A percentile compares a stretch with the other conserved stretches of the same genome.
Conservation (phyloP, 805 yeast species). For the Teunomyces stri region DNA sequence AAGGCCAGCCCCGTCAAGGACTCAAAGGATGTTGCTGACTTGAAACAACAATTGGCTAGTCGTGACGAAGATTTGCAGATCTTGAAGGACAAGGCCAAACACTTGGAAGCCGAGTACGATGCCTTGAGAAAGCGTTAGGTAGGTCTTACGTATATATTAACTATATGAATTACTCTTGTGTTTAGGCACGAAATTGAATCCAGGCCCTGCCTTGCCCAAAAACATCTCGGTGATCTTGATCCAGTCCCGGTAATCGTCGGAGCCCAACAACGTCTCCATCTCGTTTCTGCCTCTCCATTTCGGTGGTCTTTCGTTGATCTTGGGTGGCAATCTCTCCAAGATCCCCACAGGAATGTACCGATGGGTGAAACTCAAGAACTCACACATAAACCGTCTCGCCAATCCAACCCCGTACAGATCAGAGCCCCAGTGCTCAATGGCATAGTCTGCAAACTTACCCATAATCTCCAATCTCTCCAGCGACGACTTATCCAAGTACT, state of each 20-base stretch:
- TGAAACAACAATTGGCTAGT: constrained; percentile 46
- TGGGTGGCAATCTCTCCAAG: constrained; percentile 83
- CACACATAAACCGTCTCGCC: constrained; percentile 89
- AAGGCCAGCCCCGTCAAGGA: constrained; percentile 18
- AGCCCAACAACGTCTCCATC: constrained; percentile 83
- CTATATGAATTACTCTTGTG: constrained; percentile 88
- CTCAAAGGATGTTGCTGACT: constrained; percentile 41
- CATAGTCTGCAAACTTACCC: constrained; percentile 67
- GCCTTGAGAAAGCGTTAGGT: constrained; percentile 5
- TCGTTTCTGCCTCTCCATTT: constrained; percentile 92
- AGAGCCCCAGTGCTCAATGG: constrained; percentile 96
- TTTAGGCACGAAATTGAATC: constrained; percentile 82
- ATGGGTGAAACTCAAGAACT: constrained; percentile 89
- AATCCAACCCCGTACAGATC: constrained; percentile 91
- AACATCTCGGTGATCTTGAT: constrained; percentile 93
- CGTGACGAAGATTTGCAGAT: constrained; percentile 64
- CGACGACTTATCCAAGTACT: constrained; percentile 87
- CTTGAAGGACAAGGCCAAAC: constrained; percentile 70
- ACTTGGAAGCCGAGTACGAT: constrained; percentile 65
- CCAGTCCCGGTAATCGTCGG: constrained; percentile 89
- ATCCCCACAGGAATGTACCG: constrained; percentile 94
- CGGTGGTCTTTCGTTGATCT: constrained; percentile 90
- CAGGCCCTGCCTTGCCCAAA: constrained; percentile 77
- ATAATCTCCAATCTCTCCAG: constrained; percentile 81
- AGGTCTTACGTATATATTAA: too few relatives aligned